phyloP scores from a whole-genome alignment of 257 asterid species.

The Solanum sitiens region DNA sequence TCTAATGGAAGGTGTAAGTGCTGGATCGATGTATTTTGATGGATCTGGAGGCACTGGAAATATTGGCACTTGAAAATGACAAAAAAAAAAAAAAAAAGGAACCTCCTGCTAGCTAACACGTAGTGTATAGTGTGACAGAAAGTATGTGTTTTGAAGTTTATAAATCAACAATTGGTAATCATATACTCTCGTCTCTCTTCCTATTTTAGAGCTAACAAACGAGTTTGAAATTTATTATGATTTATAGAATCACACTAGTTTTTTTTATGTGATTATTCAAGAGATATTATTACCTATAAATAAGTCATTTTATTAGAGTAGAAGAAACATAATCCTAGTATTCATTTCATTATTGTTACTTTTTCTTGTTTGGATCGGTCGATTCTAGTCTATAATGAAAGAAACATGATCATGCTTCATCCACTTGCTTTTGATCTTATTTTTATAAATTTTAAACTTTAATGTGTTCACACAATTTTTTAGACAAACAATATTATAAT shows the following conservation, averaged over 20 bases:
- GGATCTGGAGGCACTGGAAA: conserved; percentile 21
- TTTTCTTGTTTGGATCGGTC: not conserved
- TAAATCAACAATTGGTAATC: not conserved
- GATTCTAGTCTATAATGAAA: not conserved
- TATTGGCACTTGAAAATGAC: conserved; percentile 9
- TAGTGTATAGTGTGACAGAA: not conserved
- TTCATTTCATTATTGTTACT: not conserved
- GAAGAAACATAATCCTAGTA: too few species aligned
- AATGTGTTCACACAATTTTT: not conserved
- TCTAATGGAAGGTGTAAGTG: conserved; percentile 46
- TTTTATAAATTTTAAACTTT: not conserved
- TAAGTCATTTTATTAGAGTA: too few species aligned
- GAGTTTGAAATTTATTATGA: too few species aligned
- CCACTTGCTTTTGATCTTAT: not conserved
- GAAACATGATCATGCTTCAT: not conserved
- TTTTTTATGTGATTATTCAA: too few species aligned
- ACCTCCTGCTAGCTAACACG: not conserved
- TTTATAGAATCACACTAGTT: too few species aligned
- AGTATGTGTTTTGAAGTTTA: not conserved
- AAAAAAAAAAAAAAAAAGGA: not conserved
- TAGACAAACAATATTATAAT: not conserved
- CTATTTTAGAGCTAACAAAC: not conserved
- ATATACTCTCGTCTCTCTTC: not conserved
- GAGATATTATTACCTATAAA: too few species aligned
- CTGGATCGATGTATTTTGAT: conserved; percentile 21